These are phyloP conservation scores for Aschersonia sp. DNA, from an alignment of 2,329 filamentous ascomycete species.

Conservation along the genomic window DNA sequence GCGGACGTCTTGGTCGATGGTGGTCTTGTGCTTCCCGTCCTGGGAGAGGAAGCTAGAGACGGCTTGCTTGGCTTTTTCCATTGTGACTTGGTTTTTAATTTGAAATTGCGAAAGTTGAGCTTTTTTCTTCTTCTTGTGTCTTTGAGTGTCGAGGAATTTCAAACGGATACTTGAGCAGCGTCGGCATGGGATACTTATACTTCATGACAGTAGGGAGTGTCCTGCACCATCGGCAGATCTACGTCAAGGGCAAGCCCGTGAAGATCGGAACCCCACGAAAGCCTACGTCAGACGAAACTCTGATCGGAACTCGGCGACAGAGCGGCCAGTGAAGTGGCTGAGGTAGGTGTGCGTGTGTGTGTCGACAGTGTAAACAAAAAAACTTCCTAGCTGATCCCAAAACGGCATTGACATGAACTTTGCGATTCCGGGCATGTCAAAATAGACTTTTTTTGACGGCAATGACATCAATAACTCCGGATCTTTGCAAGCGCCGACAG, in stretches of 20 bases:
- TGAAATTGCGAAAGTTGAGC: background rate
- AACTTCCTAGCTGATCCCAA: no score
- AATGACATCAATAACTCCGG: no score
- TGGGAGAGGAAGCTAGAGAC: conserved; percentile 45
- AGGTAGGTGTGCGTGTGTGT: no score
- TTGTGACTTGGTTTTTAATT: conserved; percentile 14
- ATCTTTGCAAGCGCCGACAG: no score
- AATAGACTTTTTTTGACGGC: no score
- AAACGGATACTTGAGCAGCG: background rate
- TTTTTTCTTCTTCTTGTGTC: no score
- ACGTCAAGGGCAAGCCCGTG: no score
- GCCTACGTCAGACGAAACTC: background rate
- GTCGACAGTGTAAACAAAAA: no score
- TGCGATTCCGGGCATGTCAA: no score
- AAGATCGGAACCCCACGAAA: background rate
- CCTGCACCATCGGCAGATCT: background rate
- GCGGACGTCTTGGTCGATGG: conserved; percentile 49
- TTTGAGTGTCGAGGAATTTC: background rate
- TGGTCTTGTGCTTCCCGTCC: conserved; percentile 54
- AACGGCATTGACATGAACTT: no score
- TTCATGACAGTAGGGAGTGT: background rate
- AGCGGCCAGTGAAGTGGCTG: no score
- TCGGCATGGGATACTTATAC: background rate
- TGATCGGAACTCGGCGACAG: background rate
- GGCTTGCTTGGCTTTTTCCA: conserved; percentile 51